Conservation (phyloP, 2,329 filamentous ascomycete species). For the Cordyceps pruinosa region DNA sequence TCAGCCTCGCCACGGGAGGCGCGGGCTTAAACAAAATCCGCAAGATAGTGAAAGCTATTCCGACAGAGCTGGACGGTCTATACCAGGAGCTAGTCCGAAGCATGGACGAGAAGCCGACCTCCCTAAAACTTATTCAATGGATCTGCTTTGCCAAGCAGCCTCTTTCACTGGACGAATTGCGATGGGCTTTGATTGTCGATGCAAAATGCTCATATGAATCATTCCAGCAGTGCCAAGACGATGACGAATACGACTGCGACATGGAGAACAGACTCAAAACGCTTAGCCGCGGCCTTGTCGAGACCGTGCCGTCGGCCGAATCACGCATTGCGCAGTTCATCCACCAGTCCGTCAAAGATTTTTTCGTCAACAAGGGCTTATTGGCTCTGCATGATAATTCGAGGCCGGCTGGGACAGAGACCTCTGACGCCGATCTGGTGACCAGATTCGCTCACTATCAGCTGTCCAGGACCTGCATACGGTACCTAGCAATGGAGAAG, state of each 20-base stretch:
- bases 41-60: constrained; percentile 15
- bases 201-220: constrained; percentile 5
- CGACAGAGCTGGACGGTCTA: constrained; percentile 19
- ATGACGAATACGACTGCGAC: constrained; percentile 17
- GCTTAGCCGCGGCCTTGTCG: constrained; percentile 25
- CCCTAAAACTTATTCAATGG: constrained; percentile 26
- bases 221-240: constrained; percentile 13
- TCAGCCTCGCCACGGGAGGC: constrained; percentile 15
- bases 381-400: constrained; percentile 11
- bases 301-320: constrained; percentile 13
- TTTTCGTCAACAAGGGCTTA: constrained; percentile 22
- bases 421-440: neutral
- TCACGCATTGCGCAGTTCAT: constrained; percentile 26
- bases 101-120: constrained; percentile 15
- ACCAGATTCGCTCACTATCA: constrained; percentile 14
- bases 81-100: constrained; percentile 19
- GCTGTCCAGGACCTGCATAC: constrained; percentile 21
- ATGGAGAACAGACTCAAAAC: constrained; percentile 17
- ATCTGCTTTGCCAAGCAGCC: constrained; percentile 24
- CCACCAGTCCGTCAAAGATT: constrained; percentile 29
- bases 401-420: neutral
- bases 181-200: constrained; percentile 25
- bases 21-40: constrained; percentile 15
- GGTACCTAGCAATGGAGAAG: constrained; percentile 21
- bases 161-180: constrained; percentile 21